Percentiles rank a stretch among this genome's conserved stretches.
Evolutionary conservation across 768 basidiomycete genomes (phyloP).

Genomic region (Macrocybe gigantea): DNA sequence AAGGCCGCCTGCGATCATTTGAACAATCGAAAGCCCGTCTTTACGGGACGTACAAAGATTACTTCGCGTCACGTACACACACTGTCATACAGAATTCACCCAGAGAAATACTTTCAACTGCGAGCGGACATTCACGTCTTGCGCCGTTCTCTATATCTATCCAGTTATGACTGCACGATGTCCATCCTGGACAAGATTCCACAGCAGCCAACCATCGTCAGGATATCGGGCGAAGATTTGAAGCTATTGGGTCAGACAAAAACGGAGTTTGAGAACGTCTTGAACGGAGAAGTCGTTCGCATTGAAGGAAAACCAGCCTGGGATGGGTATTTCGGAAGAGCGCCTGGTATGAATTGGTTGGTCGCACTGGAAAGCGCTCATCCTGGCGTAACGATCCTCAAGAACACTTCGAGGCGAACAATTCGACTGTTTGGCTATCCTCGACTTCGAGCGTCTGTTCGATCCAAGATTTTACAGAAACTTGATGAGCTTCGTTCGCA

Average conservation of each 20-base stretch:
- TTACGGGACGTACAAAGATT: constrained; percentile 40
- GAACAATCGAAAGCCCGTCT: constrained; percentile 38
- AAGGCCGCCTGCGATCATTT: constrained; percentile 41
- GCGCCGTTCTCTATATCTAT: constrained; percentile 25
- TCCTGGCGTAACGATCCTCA: constrained; percentile 36
- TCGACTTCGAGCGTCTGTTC: constrained; percentile 31
- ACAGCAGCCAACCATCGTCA: constrained; percentile 27
- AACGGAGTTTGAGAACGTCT: constrained; percentile 50
- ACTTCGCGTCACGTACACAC: constrained; percentile 49
- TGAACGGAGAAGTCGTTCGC: constrained; percentile 54
- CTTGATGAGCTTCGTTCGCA: constrained; percentile 36
- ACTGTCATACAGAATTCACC: constrained; percentile 38
- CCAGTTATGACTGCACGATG: constrained; percentile 20
- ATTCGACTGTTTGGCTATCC: constrained; percentile 53
- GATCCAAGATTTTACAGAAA: constrained; percentile 40
- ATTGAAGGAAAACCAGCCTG: constrained; percentile 50
- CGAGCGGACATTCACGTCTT: constrained; percentile 41
- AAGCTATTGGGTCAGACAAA: constrained; percentile 52
- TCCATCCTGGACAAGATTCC: constrained; percentile 12
- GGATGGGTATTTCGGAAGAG: constrained; percentile 55
- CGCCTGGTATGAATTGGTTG: constrained; percentile 39
- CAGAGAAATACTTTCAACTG: constrained; percentile 31
- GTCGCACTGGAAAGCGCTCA: constrained; percentile 31
- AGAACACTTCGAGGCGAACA: constrained; percentile 31
- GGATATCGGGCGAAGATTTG: constrained; percentile 43